phyloP scores from a whole-genome alignment of 495 filamentous ascomycete genomes.

The Lichina pygmaea region DNA sequence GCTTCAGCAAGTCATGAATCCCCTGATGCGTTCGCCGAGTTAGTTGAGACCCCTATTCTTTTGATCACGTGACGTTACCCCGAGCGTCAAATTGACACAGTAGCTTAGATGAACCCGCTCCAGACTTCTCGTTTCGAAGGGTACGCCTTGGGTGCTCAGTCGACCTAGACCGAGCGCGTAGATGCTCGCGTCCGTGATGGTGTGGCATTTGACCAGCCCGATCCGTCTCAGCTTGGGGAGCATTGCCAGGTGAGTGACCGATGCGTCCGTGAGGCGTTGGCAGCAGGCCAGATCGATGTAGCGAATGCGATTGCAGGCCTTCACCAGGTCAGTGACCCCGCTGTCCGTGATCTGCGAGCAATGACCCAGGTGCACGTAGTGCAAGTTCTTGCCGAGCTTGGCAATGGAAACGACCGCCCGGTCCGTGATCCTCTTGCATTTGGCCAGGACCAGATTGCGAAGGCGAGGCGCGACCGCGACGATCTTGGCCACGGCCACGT shows the following conservation, averaged over 20 bases:
- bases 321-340: conserved; percentile 59
- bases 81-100: conserved; percentile 54
- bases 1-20: conserved; percentile 68
- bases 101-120: conserved; percentile 96
- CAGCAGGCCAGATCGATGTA: conserved; percentile 98
- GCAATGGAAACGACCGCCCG: conserved; percentile 66
- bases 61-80: conserved; percentile 24
- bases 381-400: conserved; percentile 76
- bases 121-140: conserved; percentile 29
- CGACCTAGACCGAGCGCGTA: conserved; percentile 26
- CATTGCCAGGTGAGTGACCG: conserved; percentile 58
- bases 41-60: not conserved
- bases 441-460: conserved; percentile 77
- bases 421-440: conserved; percentile 82
- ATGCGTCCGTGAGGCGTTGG: conserved; percentile 60
- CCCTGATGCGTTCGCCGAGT: conserved; percentile 28
- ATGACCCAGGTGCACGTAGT: conserved; percentile 88
- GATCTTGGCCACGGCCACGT: conserved; percentile 67
- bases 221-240: conserved; percentile 86
- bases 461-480: conserved; percentile 65
- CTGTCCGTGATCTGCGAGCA: conserved; percentile 73
- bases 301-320: conserved; percentile 70
- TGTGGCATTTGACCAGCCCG: conserved; percentile 76
- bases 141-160: conserved; percentile 15
- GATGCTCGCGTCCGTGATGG: conserved; percentile 75